Base-by-base conservation (phyloP, 2,329 filamentous ascomycete species). In the Botrytis tulipae region DNA sequence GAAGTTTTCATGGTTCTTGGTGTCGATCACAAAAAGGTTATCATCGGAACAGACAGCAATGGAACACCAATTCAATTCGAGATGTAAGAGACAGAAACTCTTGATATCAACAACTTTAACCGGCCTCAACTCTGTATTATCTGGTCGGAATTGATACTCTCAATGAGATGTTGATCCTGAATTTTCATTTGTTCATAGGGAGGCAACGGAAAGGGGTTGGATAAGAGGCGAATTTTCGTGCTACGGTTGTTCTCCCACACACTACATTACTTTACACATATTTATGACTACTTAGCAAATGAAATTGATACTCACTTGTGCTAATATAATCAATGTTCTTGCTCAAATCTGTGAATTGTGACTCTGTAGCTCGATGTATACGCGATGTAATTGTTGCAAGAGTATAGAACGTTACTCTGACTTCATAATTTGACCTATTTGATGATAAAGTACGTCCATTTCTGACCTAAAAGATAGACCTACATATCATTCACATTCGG, bases 1-100 rank as follows among this genome's bases (percentile, higher is more conserved):
- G 85, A 92, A 82, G 75, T 86, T 46, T 79, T 88, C 67, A 77
- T 88, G n/a, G 80, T 87, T 70, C 82, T 85, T 76, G 83, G 84
- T 18, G 73, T 74, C 48, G 76, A 79, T 29, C 57, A 71, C 22
- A 70, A 73, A 44, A 76, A 75, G 72, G 57, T 75, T 48, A n/a
- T 70, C 25, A 7, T 69, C 22, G 66, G 48, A 42, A 59, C 37
- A 9, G 66, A 22, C 22, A 2, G 37, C 32, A 20, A 57, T 16
- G 66, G 66, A 32, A 22, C 40, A 32, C 18, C 66, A 25, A 57
- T 57, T 10, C 51, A 69, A 54, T 22, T 57, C 16, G 48, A 69
- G 5, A 57, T 69, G n/a, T 69, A 44, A 42, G 35, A 37, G 32
- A 7, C 18, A 18, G 18, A 54, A 44, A 32, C 48, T 42, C n/a